These are phyloP conservation scores for Catunica adiposa DNA, from an alignment of 2,329 filamentous ascomycete species.

Conservation along the genomic window DNA sequence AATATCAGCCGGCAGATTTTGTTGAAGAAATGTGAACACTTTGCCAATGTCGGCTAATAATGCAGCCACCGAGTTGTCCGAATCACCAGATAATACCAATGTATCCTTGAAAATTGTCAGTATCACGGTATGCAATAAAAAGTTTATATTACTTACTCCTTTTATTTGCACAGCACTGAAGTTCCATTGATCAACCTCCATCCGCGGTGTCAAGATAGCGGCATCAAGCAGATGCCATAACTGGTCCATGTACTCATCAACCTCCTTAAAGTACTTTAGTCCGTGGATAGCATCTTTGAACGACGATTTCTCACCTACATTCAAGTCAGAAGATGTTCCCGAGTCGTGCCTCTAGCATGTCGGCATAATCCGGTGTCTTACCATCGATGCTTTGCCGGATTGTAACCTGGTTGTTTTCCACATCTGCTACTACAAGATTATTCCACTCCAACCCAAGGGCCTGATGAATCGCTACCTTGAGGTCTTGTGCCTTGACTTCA, in stretches of 20 bases:
- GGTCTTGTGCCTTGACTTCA: constrained; percentile 43
- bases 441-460: constrained; percentile 57
- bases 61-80: constrained; percentile 30
- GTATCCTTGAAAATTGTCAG: constrained; percentile 24
- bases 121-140: neutral
- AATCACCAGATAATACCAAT: constrained; percentile 27
- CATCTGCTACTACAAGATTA: constrained; percentile 46
- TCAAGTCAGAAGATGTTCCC: constrained; percentile 12
- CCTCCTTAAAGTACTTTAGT: constrained; percentile 42
- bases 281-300: constrained; percentile 38
- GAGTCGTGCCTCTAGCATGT: constrained; percentile 1
- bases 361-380: constrained; percentile 8
- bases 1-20: constrained; percentile 36
- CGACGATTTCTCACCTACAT: constrained; percentile 33
- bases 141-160: constrained; percentile 21
- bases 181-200: constrained; percentile 25
- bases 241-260: constrained; percentile 40
- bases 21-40: constrained; percentile 35
- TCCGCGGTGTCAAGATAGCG: constrained; percentile 44
- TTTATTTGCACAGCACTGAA: constrained; percentile 27
- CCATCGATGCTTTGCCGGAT: constrained; percentile 25
- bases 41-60: constrained; percentile 38
- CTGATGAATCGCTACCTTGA: constrained; percentile 50
- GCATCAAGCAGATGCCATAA: constrained; percentile 47
- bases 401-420: constrained; percentile 34